A percentile compares a stretch with the other conserved stretches of the same genome.
Conservation (phyloP, 2,329 filamentous ascomycete species). For the Bipolaris sorokiniana region DNA sequence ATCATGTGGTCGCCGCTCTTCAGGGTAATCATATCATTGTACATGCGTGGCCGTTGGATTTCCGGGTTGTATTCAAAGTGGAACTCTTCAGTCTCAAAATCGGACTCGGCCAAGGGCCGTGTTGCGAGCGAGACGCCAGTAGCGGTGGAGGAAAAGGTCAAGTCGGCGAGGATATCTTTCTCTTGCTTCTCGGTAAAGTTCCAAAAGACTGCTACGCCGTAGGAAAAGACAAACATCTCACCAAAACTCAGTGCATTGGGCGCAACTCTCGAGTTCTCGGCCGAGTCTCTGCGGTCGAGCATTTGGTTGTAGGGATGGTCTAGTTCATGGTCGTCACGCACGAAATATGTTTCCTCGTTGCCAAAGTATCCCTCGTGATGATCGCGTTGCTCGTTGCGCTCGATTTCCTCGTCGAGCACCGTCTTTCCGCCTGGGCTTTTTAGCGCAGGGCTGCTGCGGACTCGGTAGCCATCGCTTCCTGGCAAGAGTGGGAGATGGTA, state of each 20-base stretch:
- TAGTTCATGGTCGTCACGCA: constrained; percentile 44
- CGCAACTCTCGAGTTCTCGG: constrained; percentile 59
- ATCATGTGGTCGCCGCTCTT: constrained; percentile 98
- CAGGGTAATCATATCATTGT: constrained; percentile 99
- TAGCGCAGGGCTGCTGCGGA: constrained; percentile 87
- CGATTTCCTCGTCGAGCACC: constrained; percentile 92
- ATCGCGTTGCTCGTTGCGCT: constrained; percentile 85
- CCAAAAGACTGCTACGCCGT: constrained; percentile 98
- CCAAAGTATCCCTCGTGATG: constrained; percentile 92
- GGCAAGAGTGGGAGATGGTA: constrained; percentile 90
- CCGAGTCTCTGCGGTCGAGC: constrained; percentile 30
- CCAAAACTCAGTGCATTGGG: constrained; percentile 80
- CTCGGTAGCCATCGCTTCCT: constrained; percentile 82
- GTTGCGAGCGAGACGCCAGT: constrained; percentile 72
- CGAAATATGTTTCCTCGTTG: constrained; percentile 66
- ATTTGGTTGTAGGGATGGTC: constrained; percentile 30
- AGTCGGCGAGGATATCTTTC: constrained; percentile 92
- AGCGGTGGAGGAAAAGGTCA: constrained; percentile 82
- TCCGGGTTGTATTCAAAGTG: constrained; percentile 95
- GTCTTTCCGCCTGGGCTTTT: constrained; percentile 94
- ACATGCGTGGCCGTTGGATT: constrained; percentile 86
- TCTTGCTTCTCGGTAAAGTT: constrained; percentile 97
- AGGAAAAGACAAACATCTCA: constrained; percentile 97
- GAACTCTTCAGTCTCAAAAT: constrained; percentile 97
- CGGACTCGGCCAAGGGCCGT: constrained; percentile 80